Evolutionary conservation across 257 asterid genomes (phyloP), one percentile per base, ranked within the genome.

Genomic region (Plantago elongata): DNA sequence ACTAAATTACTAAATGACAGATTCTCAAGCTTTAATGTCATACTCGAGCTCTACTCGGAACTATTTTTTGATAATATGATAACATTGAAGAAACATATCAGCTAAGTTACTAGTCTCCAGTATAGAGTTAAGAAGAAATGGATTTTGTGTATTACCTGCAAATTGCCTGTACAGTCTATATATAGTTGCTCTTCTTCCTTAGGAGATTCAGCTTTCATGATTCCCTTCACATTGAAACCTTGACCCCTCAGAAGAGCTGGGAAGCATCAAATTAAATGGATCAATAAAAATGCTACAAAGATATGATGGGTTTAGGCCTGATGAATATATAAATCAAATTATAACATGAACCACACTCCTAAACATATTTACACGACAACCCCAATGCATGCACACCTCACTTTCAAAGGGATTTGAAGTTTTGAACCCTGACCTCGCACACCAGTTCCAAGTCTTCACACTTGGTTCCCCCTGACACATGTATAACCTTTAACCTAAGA

Each of bases 131-230:
- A 54, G 40, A 6, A 34, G 8, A 34, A 6, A 34, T 34, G 40
- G 40, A 34, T 65, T 57, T 49, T 38, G 58, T 44, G 62, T 51
- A 46, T 60, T 72, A 93, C 99, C 96, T 83, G 96, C 79, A 93
- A 78, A 79, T 93, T 84, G 69, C 99, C 99, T 1, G 97, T 80
- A 84, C 95, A 87, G 75, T 93, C 99, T 75, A 93, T 90, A 70
- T 79, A 67, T 38, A 83, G 95, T 68, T 85, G 85, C 70, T 88
- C 88, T 43, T 93, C 99, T 78, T 85, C 99, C 74, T 77, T 79
- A 57, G 90, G 87, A 67, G 94, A 72, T 61, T 88, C 85, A 47
- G 83, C 74, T 86, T 89, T 93, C 84, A 93, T 64, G 71, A 91
- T 78, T 60, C 99, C 99, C 81, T 83, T 93, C 73, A 93, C 97